A percentile compares a stretch with the other conserved stretches of the same genome.
phyloP scores from a whole-genome alignment of 2,329 filamentous ascomycete genomes.

The Rhytidhysteron rufulum region DNA sequence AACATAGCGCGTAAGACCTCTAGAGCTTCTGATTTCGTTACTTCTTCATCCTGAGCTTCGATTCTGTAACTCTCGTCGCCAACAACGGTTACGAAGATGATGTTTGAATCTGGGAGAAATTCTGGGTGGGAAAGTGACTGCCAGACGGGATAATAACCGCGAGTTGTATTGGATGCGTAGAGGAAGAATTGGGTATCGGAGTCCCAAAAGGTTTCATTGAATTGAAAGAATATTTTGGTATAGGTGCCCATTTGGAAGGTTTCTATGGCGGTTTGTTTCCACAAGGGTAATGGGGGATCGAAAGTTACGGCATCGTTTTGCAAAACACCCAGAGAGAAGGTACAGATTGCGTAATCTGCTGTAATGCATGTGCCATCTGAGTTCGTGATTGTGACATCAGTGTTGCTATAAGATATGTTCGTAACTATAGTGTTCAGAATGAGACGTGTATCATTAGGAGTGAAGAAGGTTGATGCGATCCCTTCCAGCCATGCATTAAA shows the following conservation, averaged over 20 bases:
- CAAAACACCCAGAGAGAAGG: constrained; percentile 65
- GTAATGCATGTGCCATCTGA: constrained; percentile 54
- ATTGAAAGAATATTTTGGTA: constrained; percentile 70
- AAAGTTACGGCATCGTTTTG: constrained; percentile 60
- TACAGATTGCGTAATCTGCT: constrained; percentile 62
- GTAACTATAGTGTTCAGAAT: constrained; percentile 57
- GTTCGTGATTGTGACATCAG: constrained; percentile 52
- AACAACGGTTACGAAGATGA: constrained; percentile 63
- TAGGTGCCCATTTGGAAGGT: constrained; percentile 68
- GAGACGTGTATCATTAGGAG: constrained; percentile 53
- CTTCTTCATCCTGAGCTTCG: constrained; percentile 57
- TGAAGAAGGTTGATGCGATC: constrained; percentile 57
- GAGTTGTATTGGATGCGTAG: constrained; percentile 47
- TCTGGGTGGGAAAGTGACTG: constrained; percentile 58
- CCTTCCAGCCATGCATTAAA: constrained; percentile 56
- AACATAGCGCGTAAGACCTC: constrained; percentile 60
- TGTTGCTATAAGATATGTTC: constrained; percentile 49
- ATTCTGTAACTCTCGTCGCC: constrained; percentile 54
- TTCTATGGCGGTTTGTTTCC: constrained; percentile 62
- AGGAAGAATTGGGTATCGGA: constrained; percentile 50
- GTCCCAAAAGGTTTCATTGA: constrained; percentile 64
- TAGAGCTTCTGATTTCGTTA: constrained; percentile 55
- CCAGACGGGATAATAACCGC: constrained; percentile 59
- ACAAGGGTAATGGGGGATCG: constrained; percentile 55
- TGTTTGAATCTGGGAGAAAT: constrained; percentile 59